Evolutionary conservation across 495 filamentous ascomycete genomes (phyloP), one percentile per base, ranked within the genome.

Genomic region (Mycothermus thermophilus): DNA sequence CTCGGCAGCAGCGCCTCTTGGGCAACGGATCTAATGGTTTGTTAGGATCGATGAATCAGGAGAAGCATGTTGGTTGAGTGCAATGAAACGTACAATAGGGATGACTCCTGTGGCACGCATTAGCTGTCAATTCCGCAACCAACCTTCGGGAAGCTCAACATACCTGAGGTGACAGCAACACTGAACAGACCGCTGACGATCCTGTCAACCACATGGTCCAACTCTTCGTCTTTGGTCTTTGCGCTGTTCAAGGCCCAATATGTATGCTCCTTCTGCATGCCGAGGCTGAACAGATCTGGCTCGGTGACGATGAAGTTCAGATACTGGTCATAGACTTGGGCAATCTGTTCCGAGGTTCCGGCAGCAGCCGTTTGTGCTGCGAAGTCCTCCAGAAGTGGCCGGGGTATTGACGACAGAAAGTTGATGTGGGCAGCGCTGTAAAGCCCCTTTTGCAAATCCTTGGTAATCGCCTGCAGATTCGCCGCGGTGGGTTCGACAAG

Each of bases 371-470:
- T 88, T 51, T 92, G 75, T 12, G 79, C 70, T 6, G 87, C 92
- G 52, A 96, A 96, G 42, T 96, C 88, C 65, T 99, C 92, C 33
- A 99, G 75, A 16, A 99, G 66, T 10, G 86, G 80, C 32, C 92
- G 72, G 2, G 90, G 84, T 42, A 99, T 80, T 21, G 92, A 96
- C 30, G 83, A 87, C 18, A 99, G 72, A 56, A 96, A 96, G 62
- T 99, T 99, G 56, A 99, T 75, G 48, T 95, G 90, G 46, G 92
- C 88, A 2, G 85, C 83, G 35, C 85, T 81, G 59, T 99, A 99
- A 18, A 99, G 71, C 26, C 74, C 77, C 39, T 77, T 81, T 24
- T 86, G 71, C 11, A 99, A 74, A 49, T 99, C 92, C 30, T 66
- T 68, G n/a, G 83, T 86, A 35, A 99, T 87, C 18, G 72, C 64